Evolutionary conservation across 306 rosid species (phyloP).

Genomic region (Prinsepia uniflora): DNA sequence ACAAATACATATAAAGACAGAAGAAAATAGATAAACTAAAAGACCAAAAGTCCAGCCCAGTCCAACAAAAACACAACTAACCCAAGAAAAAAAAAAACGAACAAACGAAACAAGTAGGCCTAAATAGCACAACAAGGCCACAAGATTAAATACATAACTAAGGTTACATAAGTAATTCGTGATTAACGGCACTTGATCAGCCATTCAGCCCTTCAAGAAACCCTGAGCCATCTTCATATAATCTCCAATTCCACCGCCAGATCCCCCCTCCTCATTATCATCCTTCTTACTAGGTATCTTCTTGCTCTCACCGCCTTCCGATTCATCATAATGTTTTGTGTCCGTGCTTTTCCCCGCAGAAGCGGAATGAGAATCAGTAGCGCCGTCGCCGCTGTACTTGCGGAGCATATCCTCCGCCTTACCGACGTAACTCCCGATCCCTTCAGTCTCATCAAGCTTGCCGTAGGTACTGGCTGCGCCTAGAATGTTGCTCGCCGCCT

Average conservation of each 20-base stretch:
- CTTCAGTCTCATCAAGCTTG: conserved; percentile 38
- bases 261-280: conserved; percentile 1
- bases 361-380: neutral
- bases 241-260: conserved; percentile 29
- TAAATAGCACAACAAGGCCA: neutral
- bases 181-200: neutral
- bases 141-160: neutral
- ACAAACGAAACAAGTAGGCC: neutral
- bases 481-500: conserved; percentile 47
- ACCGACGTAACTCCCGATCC: conserved; percentile 31
- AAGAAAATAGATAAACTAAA: no score
- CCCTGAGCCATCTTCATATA: conserved; percentile 30
- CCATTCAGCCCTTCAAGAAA: conserved; percentile 27
- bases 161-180: neutral
- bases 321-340: neutral
- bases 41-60: neutral
- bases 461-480: conserved; percentile 40
- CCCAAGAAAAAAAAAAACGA: no score
- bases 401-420: conserved; percentile 47
- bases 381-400: conserved; percentile 17
- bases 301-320: neutral
- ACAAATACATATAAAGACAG: no score
- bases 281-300: neutral
- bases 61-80: neutral
- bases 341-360: neutral